Conservation (phyloP, 169 alveolate genomes). For the Hammondia hammondi region DNA sequence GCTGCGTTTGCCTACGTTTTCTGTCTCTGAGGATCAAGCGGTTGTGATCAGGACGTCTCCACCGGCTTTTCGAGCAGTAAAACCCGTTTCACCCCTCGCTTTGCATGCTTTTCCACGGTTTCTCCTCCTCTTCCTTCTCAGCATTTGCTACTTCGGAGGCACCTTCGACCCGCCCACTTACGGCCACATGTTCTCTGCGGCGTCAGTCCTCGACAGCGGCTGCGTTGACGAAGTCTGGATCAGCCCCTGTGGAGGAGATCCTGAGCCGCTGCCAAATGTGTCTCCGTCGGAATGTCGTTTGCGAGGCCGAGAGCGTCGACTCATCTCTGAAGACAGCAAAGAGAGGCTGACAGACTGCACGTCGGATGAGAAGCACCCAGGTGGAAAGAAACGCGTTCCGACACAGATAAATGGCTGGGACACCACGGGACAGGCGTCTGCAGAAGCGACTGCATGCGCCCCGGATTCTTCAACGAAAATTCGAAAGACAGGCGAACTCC, state of each 20-base stretch:
- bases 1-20: too few relatives aligned
- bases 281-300: background rate
- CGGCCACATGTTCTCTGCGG: constrained; percentile 18
- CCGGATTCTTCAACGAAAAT: background rate
- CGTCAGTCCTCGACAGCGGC: background rate
- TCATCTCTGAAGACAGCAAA: background rate
- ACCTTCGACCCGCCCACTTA: constrained; percentile 41
- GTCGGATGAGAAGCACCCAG: background rate
- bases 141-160: constrained; percentile 44
- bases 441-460: background rate
- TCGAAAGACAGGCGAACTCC: too few relatives aligned
- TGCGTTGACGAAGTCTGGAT: constrained; percentile 29
- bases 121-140: background rate
- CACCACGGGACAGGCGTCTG: background rate
- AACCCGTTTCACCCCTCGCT: background rate
- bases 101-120: background rate
- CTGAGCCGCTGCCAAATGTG: background rate
- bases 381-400: background rate
- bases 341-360: background rate
- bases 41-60: too few relatives aligned
- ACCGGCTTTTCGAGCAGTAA: too few relatives aligned
- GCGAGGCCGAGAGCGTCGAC: background rate
- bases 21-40: too few relatives aligned
- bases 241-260: constrained; percentile 37
- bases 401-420: background rate